phyloP scores from a whole-genome alignment of 2,329 filamentous ascomycete genomes.

The Colletotrichum sp. region DNA sequence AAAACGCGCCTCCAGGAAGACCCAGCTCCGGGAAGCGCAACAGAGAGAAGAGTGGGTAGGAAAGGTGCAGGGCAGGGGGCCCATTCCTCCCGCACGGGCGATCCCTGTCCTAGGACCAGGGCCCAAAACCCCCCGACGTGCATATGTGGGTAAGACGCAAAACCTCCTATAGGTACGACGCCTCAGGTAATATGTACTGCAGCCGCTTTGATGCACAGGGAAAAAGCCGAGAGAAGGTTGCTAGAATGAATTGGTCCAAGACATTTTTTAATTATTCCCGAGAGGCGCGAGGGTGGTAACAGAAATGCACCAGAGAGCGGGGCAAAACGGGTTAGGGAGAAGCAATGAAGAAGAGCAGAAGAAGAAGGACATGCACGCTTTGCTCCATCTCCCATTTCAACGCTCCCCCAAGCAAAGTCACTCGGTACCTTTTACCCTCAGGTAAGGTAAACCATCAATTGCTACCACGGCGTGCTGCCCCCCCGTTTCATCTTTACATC shows the following conservation, averaged over 20 bases:
- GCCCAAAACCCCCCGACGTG: background rate
- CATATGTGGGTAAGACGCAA: conserved; percentile 11
- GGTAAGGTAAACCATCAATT: background rate
- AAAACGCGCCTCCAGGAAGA: background rate
- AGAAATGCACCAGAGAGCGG: background rate
- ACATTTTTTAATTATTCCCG: background rate
- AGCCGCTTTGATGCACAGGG: background rate
- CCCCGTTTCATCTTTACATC: conserved; percentile 15
- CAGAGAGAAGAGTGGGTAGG: background rate
- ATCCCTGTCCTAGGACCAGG: background rate
- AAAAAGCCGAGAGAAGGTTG: background rate
- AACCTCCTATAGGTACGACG: background rate
- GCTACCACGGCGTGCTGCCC: background rate
- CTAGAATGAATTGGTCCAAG: background rate
- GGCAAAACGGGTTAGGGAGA: background rate
- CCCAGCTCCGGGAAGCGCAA: background rate
- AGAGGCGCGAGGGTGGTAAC: background rate
- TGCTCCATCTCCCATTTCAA: background rate
- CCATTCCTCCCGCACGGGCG: conserved; percentile 9
- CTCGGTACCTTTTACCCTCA: background rate
- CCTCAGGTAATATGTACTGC: background rate
- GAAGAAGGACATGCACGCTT: background rate
- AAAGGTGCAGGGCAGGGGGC: background rate
- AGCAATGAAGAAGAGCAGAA: background rate
- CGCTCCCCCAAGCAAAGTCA: background rate